These are phyloP conservation scores for Aspergillus terreus DNA, from an alignment of 2,329 filamentous ascomycete genomes.

Conservation along the genomic window DNA sequence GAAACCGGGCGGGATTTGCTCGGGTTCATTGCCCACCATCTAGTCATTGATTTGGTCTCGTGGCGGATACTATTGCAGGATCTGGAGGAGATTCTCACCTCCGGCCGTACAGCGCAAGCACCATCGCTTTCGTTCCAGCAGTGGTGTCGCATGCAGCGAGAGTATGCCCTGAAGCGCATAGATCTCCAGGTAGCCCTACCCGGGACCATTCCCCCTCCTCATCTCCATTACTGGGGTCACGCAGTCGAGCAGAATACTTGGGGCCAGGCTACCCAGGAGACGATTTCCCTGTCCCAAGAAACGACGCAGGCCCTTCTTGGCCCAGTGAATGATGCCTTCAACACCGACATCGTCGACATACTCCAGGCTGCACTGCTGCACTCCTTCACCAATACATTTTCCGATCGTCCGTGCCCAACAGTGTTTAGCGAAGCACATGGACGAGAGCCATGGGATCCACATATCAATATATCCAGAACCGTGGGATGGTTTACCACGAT, in stretches of 20 bases:
- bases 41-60: conserved; percentile 3
- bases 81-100: not conserved
- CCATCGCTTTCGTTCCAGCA: conserved; percentile 13
- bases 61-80: conserved; percentile 3
- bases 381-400: conserved; percentile 4
- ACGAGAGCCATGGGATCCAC: conserved; percentile 7
- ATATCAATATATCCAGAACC: conserved; percentile 8
- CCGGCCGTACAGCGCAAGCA: not conserved
- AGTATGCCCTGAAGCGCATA: not conserved
- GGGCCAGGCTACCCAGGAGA: not conserved
- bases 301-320: conserved; percentile 6
- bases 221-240: not conserved
- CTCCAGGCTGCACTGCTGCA: conserved; percentile 7
- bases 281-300: not conserved
- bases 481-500: conserved; percentile 18
- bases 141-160: conserved; percentile 14
- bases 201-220: not conserved
- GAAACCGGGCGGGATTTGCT: not conserved
- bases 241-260: conserved; percentile 1
- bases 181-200: not conserved
- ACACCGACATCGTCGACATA: conserved; percentile 5
- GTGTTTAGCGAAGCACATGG: conserved; percentile 10
- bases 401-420: conserved; percentile 1
- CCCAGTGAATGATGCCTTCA: conserved; percentile 11
- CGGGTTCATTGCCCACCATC: conserved; percentile 2